Evolutionary conservation across 257 asterid species (phyloP), one percentile per base, ranked within the genome.

Genomic region (Solanum rostratum): DNA sequence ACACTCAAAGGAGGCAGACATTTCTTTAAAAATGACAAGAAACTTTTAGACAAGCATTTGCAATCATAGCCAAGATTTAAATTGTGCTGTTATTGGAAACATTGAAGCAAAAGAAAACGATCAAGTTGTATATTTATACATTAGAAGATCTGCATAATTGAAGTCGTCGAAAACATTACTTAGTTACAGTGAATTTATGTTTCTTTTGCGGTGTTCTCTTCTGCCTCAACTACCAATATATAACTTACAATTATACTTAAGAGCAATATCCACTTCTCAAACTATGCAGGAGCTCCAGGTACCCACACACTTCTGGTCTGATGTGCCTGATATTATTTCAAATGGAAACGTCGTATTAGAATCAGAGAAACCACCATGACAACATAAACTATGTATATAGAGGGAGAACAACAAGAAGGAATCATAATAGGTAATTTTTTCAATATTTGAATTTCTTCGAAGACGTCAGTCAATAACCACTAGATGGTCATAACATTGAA

Each of bases 201-300:
- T 54, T 54, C 60, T 54, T 7, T 3, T 55, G 63, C 20, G 29
- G 27, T 55, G 14, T 55, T 55, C 63, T 55, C 14, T 55, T 55
- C 63, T 55, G 8, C 27, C 27, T 20, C 0, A 57, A 57, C 29
- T 14, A 3, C n/a, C 63, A 57, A 57, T 57, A 57, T 57, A 57
- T 55, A 55, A 55, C 20, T 55, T 57, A 57, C 65, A 57, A 27
- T 50, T 15, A 49, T 49, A 49, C 16, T 90, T 88, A 92, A 13
- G 95, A 91, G 90, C 96, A 93, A 87, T 92, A 92, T 49, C 97
- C 98, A 84, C 88, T 90, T 88, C 95, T 92, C 86, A 96, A 85
- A 88, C 93, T 88, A 84, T 92, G 93, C 66, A 96, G 85, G 30
- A 96, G 91, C 89, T 92, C 90, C 86, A 93, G 88, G 87, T 96